phyloP scores from a whole-genome alignment of 139 green algal genomes.

The Haematococcus lacustris region DNA sequence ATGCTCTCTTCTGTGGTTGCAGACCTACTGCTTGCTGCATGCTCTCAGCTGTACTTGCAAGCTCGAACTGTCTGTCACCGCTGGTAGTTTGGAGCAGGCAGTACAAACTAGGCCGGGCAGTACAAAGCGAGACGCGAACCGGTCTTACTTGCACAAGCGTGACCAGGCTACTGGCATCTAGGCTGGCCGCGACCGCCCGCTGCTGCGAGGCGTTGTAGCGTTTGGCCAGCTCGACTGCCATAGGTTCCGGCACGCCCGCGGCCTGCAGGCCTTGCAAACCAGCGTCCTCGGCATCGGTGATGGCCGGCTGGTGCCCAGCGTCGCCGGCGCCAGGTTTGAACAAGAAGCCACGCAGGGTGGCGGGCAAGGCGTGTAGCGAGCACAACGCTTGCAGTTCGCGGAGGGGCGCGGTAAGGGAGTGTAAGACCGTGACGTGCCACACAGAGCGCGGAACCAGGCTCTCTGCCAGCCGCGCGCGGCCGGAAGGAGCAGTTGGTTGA shows the following conservation, averaged over 20 bases:
- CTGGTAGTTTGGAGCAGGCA: not conserved
- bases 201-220: constrained; percentile 59
- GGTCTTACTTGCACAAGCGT: constrained; percentile 8
- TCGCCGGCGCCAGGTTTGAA: constrained; percentile 4
- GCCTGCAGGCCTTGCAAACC: not conserved
- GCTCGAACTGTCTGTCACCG: not conserved
- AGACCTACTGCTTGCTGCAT: not conserved
- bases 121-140: not conserved
- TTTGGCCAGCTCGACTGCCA: not conserved
- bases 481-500: not conserved
- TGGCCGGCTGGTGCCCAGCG: not conserved
- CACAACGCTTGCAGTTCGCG: constrained; percentile 27
- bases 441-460: not conserved
- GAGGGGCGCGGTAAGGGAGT: not conserved
- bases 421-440: not conserved
- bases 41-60: not conserved
- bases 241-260: not conserved
- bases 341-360: constrained; percentile 13
- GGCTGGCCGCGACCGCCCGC: constrained; percentile 34
- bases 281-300: not conserved
- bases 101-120: not conserved
- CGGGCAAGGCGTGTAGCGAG: constrained; percentile 13
- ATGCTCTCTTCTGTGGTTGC: not conserved
- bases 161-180: constrained; percentile 2
- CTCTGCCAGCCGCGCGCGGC: not conserved